Percentiles rank a stretch among this genome's conserved stretches.
These are phyloP conservation scores for Penicillium arizonense DNA, from an alignment of 495 filamentous ascomycete genomes.

Conservation along the genomic window DNA sequence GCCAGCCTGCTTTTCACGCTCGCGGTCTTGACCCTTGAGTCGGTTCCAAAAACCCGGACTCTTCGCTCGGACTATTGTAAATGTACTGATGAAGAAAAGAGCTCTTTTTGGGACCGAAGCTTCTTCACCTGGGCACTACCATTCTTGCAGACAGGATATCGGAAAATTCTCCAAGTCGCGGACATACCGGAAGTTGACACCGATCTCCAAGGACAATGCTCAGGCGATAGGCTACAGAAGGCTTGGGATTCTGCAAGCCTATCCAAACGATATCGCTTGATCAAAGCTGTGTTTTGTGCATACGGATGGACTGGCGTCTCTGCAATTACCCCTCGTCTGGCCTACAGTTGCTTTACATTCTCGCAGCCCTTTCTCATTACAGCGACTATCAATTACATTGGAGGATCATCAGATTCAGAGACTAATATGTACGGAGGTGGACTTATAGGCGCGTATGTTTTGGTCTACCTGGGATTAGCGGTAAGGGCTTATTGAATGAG, in stretches of 20 bases:
- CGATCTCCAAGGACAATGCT: neutral
- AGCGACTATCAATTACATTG: neutral
- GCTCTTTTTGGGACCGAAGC: conserved; percentile 20
- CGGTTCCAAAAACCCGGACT: conserved; percentile 8
- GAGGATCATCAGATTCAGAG: neutral
- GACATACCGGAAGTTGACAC: conserved; percentile 17
- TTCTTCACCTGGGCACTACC: conserved; percentile 26
- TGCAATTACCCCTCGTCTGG: neutral
- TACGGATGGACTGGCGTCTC: neutral
- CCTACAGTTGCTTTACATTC: neutral
- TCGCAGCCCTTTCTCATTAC: neutral
- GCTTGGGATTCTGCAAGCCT: neutral
- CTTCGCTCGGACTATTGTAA: neutral
- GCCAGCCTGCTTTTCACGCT: conserved; percentile 8
- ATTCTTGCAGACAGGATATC: conserved; percentile 20
- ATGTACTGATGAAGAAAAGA: conserved; percentile 16
- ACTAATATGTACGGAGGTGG: neutral
- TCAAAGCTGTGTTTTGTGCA: neutral
- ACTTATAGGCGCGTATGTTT: neutral
- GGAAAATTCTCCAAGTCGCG: conserved; percentile 12
- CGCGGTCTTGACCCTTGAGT: conserved; percentile 17
- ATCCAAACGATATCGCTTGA: neutral
- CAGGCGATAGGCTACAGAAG: neutral
- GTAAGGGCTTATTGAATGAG: neutral
- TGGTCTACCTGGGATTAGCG: conserved; percentile 1